Conservation (phyloP, 2,329 filamentous ascomycete species). For the Alternaria solani region DNA sequence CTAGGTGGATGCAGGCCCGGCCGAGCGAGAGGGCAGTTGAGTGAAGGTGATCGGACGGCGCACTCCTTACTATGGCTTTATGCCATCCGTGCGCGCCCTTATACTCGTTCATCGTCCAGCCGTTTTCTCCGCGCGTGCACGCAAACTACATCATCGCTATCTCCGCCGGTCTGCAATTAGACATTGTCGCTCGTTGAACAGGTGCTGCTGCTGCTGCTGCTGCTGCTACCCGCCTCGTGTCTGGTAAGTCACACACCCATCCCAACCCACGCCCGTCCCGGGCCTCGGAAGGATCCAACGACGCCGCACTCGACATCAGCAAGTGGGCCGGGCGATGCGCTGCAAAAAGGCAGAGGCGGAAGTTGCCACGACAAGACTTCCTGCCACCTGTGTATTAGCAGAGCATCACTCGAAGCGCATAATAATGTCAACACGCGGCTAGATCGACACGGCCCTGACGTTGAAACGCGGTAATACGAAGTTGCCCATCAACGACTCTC, state of each 20-base stretch:
- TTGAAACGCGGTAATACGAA: constrained; percentile 23
- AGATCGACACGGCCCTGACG: constrained; percentile 10
- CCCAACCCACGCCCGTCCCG: constrained; percentile 4
- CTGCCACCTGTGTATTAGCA: constrained; percentile 9
- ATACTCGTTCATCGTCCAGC: constrained; percentile 13
- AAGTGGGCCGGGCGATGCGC: constrained; percentile 12
- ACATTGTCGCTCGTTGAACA: constrained; percentile 20
- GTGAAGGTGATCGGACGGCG: constrained; percentile 20
- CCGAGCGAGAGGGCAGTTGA: constrained; percentile 11
- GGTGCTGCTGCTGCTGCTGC: constrained; percentile 12
- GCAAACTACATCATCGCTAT: constrained; percentile 8
- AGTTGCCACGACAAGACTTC: constrained; percentile 8
- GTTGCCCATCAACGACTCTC: constrained; percentile 2
- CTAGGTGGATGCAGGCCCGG: constrained; percentile 12
- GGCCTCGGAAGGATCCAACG: constrained; percentile 13
- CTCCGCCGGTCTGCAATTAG: constrained; percentile 10
- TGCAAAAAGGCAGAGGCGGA: constrained; percentile 1
- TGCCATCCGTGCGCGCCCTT: constrained; percentile 18
- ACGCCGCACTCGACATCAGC: background rate
- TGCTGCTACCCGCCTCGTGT: constrained; percentile 18
- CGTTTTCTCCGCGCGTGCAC: constrained; percentile 8
- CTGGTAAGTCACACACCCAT: constrained; percentile 26
- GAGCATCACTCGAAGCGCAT: background rate
- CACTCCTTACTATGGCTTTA: constrained; percentile 19
- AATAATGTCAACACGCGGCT: constrained; percentile 4